Evolutionary conservation across 1,139 yeast genomes (phyloP), one percentile per base, ranked within the genome.

Genomic region (Blastobotrys serpentis): DNA sequence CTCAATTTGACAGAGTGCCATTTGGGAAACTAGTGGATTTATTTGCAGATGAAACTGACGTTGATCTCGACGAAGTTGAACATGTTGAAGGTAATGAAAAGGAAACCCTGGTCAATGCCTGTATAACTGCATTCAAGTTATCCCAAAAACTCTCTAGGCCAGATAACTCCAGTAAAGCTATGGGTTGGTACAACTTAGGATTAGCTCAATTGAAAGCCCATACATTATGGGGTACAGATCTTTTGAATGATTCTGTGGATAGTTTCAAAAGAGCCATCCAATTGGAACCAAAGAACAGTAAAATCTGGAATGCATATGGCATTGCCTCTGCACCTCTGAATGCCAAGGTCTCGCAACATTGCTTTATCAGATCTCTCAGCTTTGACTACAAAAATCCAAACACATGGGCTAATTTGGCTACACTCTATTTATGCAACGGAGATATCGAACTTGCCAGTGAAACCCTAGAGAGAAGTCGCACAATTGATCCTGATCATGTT

Each of bases 231-330:
- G 67, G 70, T 11, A 49, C 51, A 0, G 44, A 52, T 46, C 54
- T 57, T 49, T 69, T 83, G 48, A 76, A 76, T 17, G 65, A 72
- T 1, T 74, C 96, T 0, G 75, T 86, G 13, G 70, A 65, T 18
- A 68, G 75, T 6, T 72, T 86, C 53, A 85, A 86, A 57, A 76
- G 73, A 43, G 83, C 96, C 0, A 81, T 90, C 47, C 80, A 78
- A 50, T 67, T 82, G 16, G 96, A 90, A 62, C 76, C 82, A 2
- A 78, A 76, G 51, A 85, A 84, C 55, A 72, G 85, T 1, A 81
- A 77, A 26, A 82, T 81, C 51, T 92, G 99, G 99, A 74, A 81
- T 44, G 84, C 86, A 0, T 73, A 90, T 36, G 98, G 98, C 10
- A 77, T 84, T 54, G 82, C 87, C 0, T 70, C 82, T 0, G 74